Base-by-base conservation (phyloP, 2,329 filamentous ascomycete genomes). In the Paecilomyces fulvus region DNA sequence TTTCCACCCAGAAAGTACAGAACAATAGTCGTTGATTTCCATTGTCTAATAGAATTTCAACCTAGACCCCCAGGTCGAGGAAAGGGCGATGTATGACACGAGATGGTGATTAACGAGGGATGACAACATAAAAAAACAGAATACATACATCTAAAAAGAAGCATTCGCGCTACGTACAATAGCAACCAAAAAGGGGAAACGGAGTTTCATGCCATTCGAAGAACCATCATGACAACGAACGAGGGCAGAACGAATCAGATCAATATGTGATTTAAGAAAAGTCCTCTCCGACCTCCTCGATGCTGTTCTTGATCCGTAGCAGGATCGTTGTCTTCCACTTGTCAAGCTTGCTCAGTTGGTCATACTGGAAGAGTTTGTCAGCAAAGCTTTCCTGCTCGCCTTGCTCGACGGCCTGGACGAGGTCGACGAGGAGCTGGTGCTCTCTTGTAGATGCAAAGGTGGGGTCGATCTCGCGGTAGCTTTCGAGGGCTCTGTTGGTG, bases 301-400 rank as follows among this genome's bases (percentile, higher is more conserved):
- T 95, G 55, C 80, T 80, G 66, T 86, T 86, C 85, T 96, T 96
- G 67, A 96, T 82, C 64, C 85, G 83, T 67, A 95, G 77, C 60
- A 96, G 74, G 57, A 96, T 78, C 30, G 87, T 89, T 53, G 89
- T 96, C 87, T 96, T 96, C 92, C 92, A 97, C 78, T 92, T 94
- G 70, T 96, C 92, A 67, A 97, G 77, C 79, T 94, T 94, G 77
- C 86, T 94, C 77, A 96, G 80, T 77, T 95, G 89, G 72, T 96
- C 91, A 69, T 84, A 97, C 71, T 92, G 86, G 79, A 88, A 95
- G 61, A 94, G 75, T 72, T 92, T 91, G 68, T 95, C 90, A 21
- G 87, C 83, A 67, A 95, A 97, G 59, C 81, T 79, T 65, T 96
- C 90, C 71, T 88, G 86, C 66, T 95, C 89, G 56, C 86, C 86